phyloP scores from a whole-genome alignment of 345 rosid species.

The Lepidium sativum region DNA sequence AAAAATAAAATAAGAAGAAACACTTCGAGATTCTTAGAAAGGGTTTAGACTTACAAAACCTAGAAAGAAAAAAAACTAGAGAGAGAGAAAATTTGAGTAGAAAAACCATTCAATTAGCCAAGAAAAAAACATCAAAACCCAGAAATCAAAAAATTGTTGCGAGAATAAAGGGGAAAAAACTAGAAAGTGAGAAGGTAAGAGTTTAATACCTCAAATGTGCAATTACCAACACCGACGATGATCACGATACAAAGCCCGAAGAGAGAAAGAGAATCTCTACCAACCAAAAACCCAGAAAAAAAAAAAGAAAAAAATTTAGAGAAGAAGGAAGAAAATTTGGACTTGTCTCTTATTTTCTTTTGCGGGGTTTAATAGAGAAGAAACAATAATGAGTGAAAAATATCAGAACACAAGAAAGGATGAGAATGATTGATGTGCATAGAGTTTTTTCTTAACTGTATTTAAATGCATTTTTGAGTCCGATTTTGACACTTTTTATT shows the following conservation, averaged over 20 bases:
- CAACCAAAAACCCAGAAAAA: conserved; percentile 4
- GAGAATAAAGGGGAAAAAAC: neutral
- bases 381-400: neutral
- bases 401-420: conserved; percentile 9
- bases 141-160: neutral
- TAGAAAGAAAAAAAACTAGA: neutral
- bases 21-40: neutral
- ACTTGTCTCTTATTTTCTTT: conserved; percentile 2
- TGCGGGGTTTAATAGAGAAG: conserved; percentile 1
- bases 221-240: conserved; percentile 30
- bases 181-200: conserved; percentile 8
- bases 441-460: conserved; percentile 26
- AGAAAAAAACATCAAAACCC: conserved; percentile 8
- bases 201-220: conserved; percentile 25
- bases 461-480: conserved; percentile 31
- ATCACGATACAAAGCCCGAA: conserved; percentile 27
- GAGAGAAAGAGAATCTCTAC: conserved; percentile 22
- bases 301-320: neutral
- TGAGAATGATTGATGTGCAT: conserved; percentile 27
- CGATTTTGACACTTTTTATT: conserved; percentile 11
- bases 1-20: neutral
- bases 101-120: neutral
- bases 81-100: neutral
- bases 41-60: conserved; percentile 13
- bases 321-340: conserved; percentile 23